A percentile compares a stretch with the other conserved stretches of the same genome.
Conservation (phyloP, 1,284 basidiomycete genomes). For the Amanita bisporigera region DNA sequence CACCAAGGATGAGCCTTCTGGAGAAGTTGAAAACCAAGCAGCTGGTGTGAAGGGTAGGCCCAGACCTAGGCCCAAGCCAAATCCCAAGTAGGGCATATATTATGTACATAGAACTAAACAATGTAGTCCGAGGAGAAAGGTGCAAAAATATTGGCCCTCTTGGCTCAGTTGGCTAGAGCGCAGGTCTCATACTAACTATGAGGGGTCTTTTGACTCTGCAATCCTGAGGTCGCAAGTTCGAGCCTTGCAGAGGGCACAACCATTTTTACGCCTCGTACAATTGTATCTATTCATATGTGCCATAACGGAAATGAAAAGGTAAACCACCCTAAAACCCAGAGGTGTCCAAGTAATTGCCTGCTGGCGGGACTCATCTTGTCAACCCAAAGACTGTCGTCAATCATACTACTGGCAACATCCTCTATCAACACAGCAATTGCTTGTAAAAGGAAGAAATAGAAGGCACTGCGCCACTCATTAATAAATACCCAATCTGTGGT, state of each 20-base stretch:
- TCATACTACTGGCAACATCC: conserved; percentile 14
- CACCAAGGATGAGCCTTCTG: too few relatives aligned
- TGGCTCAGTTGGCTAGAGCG: conserved; percentile 38
- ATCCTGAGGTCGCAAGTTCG: conserved; percentile 59
- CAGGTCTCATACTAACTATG: conserved; percentile 32
- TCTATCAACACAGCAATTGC: conserved; percentile 34
- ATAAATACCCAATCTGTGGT: conserved; percentile 35
- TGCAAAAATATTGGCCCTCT: background rate
- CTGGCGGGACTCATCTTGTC: background rate
- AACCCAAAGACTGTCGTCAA: conserved; percentile 10
- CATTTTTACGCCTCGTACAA: background rate
- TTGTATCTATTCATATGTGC: conserved; percentile 13
- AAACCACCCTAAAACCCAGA: conserved; percentile 36
- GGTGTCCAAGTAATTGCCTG: conserved; percentile 27
- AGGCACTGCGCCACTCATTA: conserved; percentile 20
- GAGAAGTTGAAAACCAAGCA: too few relatives aligned
- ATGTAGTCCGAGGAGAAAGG: too few relatives aligned
- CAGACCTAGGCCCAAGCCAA: too few relatives aligned
- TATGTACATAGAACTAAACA: too few relatives aligned
- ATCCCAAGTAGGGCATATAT: too few relatives aligned
- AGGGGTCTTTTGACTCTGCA: conserved; percentile 16
- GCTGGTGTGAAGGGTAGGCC: too few relatives aligned
- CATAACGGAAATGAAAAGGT: conserved; percentile 26
- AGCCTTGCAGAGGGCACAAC: conserved; percentile 48
- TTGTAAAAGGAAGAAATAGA: conserved; percentile 38